phyloP scores from a whole-genome alignment of 164 flowering plant genomes.

The Annona squamosa region DNA sequence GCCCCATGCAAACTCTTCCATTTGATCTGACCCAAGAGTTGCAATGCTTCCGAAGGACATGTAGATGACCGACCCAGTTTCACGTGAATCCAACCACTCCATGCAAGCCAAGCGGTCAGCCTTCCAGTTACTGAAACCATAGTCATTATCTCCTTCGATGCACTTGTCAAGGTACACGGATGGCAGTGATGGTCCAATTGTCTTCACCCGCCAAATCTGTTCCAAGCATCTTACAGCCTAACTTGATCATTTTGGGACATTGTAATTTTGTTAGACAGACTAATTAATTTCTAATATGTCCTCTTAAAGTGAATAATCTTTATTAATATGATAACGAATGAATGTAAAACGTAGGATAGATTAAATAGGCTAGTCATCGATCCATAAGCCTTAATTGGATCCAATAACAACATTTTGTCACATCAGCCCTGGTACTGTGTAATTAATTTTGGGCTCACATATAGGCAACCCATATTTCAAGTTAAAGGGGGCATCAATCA shows the following conservation, averaged over 20 bases:
- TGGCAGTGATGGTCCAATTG: constrained; percentile 38
- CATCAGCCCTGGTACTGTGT: no score
- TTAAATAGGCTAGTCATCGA: constrained; percentile 4
- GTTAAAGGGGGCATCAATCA: no score
- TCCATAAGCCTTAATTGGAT: no score
- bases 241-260: neutral
- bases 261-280: constrained; percentile 21
- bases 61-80: neutral
- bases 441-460: no score
- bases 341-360: constrained; percentile 10
- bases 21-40: neutral
- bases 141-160: constrained; percentile 15
- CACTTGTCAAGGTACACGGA: constrained; percentile 25
- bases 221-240: constrained; percentile 13
- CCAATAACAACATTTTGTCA: no score
- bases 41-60: constrained; percentile 1
- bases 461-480: no score
- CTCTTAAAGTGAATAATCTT: constrained; percentile 28
- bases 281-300: constrained; percentile 21
- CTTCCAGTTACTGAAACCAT: constrained; percentile 21
- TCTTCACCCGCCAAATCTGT: constrained; percentile 8
- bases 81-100: neutral
- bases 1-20: neutral
- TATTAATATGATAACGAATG: constrained; percentile 35
- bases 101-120: neutral